phyloP scores from a whole-genome alignment of 805 yeast genomes.

The Metschnikowia chrysomelidarum region DNA sequence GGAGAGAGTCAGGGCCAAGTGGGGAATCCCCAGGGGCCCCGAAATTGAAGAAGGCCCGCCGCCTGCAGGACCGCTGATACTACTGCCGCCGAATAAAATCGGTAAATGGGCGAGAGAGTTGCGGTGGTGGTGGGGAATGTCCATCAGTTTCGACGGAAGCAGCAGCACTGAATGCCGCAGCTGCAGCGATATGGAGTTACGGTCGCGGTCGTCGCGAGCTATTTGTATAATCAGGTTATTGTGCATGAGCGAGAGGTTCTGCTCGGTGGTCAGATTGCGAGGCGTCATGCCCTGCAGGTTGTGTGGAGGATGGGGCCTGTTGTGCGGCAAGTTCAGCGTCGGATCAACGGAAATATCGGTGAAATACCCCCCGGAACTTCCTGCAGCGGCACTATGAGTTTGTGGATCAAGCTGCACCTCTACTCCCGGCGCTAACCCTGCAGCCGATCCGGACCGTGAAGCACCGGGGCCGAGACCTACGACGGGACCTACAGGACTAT shows the following conservation, averaged over 20 bases:
- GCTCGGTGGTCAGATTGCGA: slow-evolving; percentile 16
- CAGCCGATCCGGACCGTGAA: slow-evolving; percentile 2
- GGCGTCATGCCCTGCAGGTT: slow-evolving; percentile 18
- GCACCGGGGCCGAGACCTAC: background rate
- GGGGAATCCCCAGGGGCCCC: slow-evolving; percentile 35
- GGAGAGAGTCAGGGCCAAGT: slow-evolving; percentile 33
- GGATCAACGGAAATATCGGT: slow-evolving; percentile 45
- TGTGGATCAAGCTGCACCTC: slow-evolving; percentile 34
- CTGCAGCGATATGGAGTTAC: slow-evolving; percentile 28
- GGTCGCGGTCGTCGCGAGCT: slow-evolving; percentile 38
- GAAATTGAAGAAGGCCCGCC: slow-evolving; percentile 34
- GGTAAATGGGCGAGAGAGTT: slow-evolving; percentile 44
- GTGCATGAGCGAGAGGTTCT: slow-evolving; percentile 22
- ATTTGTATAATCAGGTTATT: slow-evolving; percentile 43
- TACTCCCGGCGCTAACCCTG: slow-evolving; percentile 23
- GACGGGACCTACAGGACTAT: no score
- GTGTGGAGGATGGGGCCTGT: slow-evolving; percentile 33
- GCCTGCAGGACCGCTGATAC: slow-evolving; percentile 42
- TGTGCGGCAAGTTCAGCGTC: slow-evolving; percentile 45
- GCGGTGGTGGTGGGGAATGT: slow-evolving; percentile 46
- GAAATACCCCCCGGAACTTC: slow-evolving; percentile 42
- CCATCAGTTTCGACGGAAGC: slow-evolving; percentile 45
- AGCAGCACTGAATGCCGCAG: slow-evolving; percentile 40
- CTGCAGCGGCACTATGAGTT: slow-evolving; percentile 26
- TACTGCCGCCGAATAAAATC: slow-evolving; percentile 39